Base-by-base conservation (phyloP, 1,284 basidiomycete species). In the Pterulicium gracile region DNA sequence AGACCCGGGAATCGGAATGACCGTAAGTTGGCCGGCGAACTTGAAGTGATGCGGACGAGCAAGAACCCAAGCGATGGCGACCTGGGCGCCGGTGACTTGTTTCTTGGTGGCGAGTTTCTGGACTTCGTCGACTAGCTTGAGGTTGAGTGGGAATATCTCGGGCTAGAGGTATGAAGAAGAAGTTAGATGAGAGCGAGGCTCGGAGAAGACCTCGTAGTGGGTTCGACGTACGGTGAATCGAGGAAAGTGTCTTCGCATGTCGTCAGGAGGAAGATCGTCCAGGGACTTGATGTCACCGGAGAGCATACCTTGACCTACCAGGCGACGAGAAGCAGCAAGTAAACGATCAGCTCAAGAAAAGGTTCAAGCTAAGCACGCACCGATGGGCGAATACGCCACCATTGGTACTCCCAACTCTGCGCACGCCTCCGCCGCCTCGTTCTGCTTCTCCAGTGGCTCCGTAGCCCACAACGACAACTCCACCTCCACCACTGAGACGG, bases 41-140 rank as follows among this genome's bases (percentile, higher is more conserved):
- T 7, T 17, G 15, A 13, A 4, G 7, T 7, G 15, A n/a, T n/a
- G n/a, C 4, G 36, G 19, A 7, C 36, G 36, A 18, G 36, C 5
- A 7, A 7, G 36, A 12, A 80, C 64, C 76, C 78, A 84, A 0
- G 79, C 77, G 24, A 85, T 62, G 32, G 70, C 67, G 13, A 84
- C 61, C 58, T 81, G 78, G 18, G 24, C 43, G 4, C 23, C 23
- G 24, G 43, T 7, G 13, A 76, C 53, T 1, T 63, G 62, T 58
- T 70, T 73, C 54, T 62, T 64, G 45, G 59, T 52, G 0, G 77
- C 73, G 35, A 79, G 60, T n/a, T 56, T 59, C 27, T 65, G 52
- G 47, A 77, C 52, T 14, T 59, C 58, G 21, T 75, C 65, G 1
- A 77, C 75, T 4, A 84, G 63, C 45, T 66, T 63, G 42, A 75